Evolutionary conservation across 2,329 filamentous ascomycete genomes (phyloP).

Genomic region (Erysiphe neolycopersici): DNA sequence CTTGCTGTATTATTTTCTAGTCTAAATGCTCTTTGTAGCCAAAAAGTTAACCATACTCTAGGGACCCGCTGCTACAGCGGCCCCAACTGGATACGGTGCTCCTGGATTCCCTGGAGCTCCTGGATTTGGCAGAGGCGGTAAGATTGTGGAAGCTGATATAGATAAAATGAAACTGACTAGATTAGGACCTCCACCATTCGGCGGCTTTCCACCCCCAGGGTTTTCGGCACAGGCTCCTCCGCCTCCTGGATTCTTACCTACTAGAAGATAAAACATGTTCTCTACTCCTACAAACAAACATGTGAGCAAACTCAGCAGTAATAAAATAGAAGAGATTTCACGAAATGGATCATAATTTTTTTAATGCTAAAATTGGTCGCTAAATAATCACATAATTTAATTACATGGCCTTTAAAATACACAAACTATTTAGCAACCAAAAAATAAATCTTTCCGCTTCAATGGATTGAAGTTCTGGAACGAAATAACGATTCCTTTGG

Average conservation of each 20-base stretch:
- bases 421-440: too few species aligned
- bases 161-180: neutral
- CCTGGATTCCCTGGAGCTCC: slow-evolving; percentile 20
- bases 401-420: too few species aligned
- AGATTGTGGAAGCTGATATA: slow-evolving; percentile 12
- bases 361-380: too few species aligned
- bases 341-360: too few species aligned
- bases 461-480: too few species aligned
- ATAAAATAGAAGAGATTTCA: too few species aligned
- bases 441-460: too few species aligned
- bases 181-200: neutral
- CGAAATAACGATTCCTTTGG: too few species aligned
- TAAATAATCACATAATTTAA: too few species aligned
- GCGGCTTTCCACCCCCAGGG: slow-evolving; percentile 15
- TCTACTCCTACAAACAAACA: neutral
- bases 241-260: slow-evolving; percentile 19
- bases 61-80: slow-evolving; percentile 69
- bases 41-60: slow-evolving; percentile 13
- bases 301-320: too few species aligned
- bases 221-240: slow-evolving; percentile 21
- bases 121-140: slow-evolving; percentile 26
- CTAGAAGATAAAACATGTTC: slow-evolving; percentile 18
- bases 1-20: slow-evolving; percentile 33
- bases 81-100: slow-evolving; percentile 28
- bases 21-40: neutral